A percentile compares a stretch with the other conserved stretches of the same genome.
These are phyloP conservation scores for Aspergillus viridinutans DNA, from an alignment of 2,329 filamentous ascomycete species.

Conservation along the genomic window DNA sequence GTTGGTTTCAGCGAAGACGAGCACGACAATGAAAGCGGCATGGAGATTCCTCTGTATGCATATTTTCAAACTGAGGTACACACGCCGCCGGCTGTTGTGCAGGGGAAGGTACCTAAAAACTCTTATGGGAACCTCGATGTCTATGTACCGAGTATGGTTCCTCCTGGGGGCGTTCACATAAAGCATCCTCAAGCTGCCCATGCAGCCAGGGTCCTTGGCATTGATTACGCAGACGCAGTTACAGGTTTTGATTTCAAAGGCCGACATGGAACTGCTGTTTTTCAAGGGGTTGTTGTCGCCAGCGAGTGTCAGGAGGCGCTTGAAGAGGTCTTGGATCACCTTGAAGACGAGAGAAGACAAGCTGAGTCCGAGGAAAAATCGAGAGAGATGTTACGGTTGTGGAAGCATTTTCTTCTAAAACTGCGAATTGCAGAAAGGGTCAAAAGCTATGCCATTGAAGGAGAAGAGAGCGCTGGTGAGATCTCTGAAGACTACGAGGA, in stretches of 20 bases:
- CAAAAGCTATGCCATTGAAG: conserved; percentile 50
- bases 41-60: conserved; percentile 58
- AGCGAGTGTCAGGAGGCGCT: conserved; percentile 68
- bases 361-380: conserved; percentile 55
- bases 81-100: conserved; percentile 67
- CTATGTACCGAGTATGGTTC: conserved; percentile 62
- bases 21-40: conserved; percentile 41
- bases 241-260: conserved; percentile 87
- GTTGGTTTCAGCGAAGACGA: conserved; percentile 30
- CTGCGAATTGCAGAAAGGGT: conserved; percentile 70
- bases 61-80: conserved; percentile 66
- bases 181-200: conserved; percentile 56
- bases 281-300: conserved; percentile 74
- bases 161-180: conserved; percentile 56
- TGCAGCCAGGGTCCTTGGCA: conserved; percentile 69
- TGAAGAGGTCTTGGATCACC: conserved; percentile 60
- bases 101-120: conserved; percentile 65
- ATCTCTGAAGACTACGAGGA: conserved; percentile 23
- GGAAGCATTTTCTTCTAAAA: conserved; percentile 58
- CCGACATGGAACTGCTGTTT: conserved; percentile 76
- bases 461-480: conserved; percentile 34
- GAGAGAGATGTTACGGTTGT: conserved; percentile 49
- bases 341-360: conserved; percentile 63
- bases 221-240: conserved; percentile 86
- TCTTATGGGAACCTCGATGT: conserved; percentile 60